Evolutionary conservation across 2,329 filamentous ascomycete species (phyloP).

Genomic region (Pestalotiopsis sp.): DNA sequence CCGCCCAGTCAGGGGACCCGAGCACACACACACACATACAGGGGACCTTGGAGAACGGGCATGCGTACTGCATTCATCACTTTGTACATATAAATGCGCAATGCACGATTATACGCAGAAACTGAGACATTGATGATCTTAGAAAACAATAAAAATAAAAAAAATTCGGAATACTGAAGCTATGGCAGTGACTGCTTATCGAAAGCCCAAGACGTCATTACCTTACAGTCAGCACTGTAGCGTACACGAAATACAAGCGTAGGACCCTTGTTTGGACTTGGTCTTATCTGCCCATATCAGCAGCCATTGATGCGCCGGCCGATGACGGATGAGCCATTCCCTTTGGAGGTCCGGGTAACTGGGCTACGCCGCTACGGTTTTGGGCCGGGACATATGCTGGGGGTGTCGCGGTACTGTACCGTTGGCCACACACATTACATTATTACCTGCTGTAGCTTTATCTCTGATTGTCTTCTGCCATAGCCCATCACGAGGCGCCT

Average conservation of each 20-base stretch:
- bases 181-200: slow-evolving; percentile 1
- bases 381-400: background rate
- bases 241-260: too few relatives aligned
- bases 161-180: background rate
- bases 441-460: background rate
- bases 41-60: background rate
- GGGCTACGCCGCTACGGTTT: background rate
- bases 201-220: slow-evolving; percentile 1
- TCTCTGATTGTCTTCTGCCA: background rate
- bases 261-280: background rate
- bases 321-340: background rate
- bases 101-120: background rate
- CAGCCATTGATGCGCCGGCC: background rate
- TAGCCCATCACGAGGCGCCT: slow-evolving; percentile 4
- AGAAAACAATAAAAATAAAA: background rate
- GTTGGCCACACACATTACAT: background rate
- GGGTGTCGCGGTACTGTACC: background rate
- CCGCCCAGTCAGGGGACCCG: background rate
- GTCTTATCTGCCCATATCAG: slow-evolving; percentile 9
- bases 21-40: background rate
- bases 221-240: background rate
- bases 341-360: background rate
- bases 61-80: background rate
- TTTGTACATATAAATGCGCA: background rate
- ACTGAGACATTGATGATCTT: background rate